A percentile compares a stretch with the other conserved stretches of the same genome.
Conservation (phyloP, 2,329 filamentous ascomycete genomes). For the Coniochaeta ligniaria region DNA sequence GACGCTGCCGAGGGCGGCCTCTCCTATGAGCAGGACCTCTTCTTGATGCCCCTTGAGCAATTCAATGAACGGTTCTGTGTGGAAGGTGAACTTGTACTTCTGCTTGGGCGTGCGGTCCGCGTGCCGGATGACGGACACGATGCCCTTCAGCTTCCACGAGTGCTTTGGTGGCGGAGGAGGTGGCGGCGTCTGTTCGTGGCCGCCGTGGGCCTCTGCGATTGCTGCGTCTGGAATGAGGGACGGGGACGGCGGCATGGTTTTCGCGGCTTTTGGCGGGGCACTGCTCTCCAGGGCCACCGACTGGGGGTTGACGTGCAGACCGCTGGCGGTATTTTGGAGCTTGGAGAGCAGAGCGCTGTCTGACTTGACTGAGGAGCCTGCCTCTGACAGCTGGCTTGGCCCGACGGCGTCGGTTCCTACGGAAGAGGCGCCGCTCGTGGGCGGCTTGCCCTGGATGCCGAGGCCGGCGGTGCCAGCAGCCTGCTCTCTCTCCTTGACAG, state of each 20-base stretch:
- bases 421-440: background rate
- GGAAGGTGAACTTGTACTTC: constrained; percentile 99
- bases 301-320: background rate
- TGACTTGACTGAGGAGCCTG: constrained; percentile 16
- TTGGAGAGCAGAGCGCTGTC: constrained; percentile 16
- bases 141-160: constrained; percentile 96
- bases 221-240: constrained; percentile 23
- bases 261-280: constrained; percentile 29
- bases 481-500: constrained; percentile 20
- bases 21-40: constrained; percentile 89
- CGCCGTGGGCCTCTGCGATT: constrained; percentile 13
- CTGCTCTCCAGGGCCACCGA: constrained; percentile 12
- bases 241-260: constrained; percentile 29
- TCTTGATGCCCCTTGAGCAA: constrained; percentile 92
- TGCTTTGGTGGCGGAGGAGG: constrained; percentile 70
- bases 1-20: constrained; percentile 82
- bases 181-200: constrained; percentile 44
- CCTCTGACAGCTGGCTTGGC: background rate
- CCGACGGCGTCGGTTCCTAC: background rate
- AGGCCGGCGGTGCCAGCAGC: constrained; percentile 1
- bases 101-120: constrained; percentile 97
- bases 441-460: constrained; percentile 10
- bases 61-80: constrained; percentile 92
- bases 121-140: constrained; percentile 93
- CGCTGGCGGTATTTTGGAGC: constrained; percentile 9